A percentile compares a stretch with the other conserved stretches of the same genome.
phyloP scores from a whole-genome alignment of 148 eudicot species.

The Rhododendron molle region DNA sequence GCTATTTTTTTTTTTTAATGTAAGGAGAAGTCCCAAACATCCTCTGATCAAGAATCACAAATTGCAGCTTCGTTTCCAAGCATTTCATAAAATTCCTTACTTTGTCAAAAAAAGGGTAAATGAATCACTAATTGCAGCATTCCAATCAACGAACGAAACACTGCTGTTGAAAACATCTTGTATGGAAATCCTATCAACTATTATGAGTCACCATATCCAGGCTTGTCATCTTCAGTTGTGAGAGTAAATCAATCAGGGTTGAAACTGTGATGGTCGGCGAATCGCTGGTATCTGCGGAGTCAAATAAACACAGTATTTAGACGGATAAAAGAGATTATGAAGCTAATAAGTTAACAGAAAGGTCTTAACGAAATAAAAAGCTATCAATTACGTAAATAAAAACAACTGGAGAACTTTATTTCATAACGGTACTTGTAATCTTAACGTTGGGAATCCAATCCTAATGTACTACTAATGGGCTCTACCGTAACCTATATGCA shows the following conservation, averaged over 20 bases:
- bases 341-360: background rate
- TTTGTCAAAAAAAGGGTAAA: background rate
- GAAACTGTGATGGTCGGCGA: slow-evolving; percentile 9
- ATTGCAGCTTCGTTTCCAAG: background rate
- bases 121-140: background rate
- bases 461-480: background rate
- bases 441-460: background rate
- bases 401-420: background rate
- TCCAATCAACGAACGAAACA: background rate
- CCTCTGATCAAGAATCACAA: background rate
- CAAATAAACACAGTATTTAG: background rate
- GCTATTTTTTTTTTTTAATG: background rate
- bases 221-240: background rate
- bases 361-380: background rate
- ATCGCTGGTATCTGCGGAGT: slow-evolving; percentile 20
- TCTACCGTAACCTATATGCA: background rate
- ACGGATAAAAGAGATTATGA: too few relatives aligned
- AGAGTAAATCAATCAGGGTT: background rate
- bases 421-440: background rate
- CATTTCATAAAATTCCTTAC: background rate
- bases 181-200: background rate
- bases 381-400: background rate
- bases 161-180: background rate
- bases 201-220: background rate
- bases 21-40: background rate